Percentiles rank a stretch among this genome's conserved stretches.
Conservation (phyloP, 179 eudicot genomes). For the Beta lomatogona region DNA sequence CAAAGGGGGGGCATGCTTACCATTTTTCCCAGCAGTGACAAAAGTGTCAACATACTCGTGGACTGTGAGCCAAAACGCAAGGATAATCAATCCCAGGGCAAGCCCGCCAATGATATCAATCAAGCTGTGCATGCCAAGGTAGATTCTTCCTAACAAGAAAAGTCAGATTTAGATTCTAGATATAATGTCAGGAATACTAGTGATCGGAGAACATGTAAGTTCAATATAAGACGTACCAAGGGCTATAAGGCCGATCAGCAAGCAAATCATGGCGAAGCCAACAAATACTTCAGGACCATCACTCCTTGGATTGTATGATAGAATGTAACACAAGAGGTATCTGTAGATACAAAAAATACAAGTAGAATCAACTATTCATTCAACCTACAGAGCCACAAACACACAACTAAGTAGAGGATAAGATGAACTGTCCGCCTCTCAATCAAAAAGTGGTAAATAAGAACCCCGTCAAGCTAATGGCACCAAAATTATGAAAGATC, state of each 20-base stretch:
- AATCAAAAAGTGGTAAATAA: neutral
- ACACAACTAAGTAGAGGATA: neutral
- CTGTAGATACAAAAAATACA: conserved; percentile 42
- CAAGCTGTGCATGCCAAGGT: conserved; percentile 98
- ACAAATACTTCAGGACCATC: conserved; percentile 39
- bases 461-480: neutral
- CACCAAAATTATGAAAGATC: neutral
- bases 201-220: neutral
- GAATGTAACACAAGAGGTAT: conserved; percentile 60
- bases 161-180: conserved; percentile 27
- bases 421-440: neutral
- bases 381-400: neutral
- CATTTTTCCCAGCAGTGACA: conserved; percentile 77
- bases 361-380: conserved; percentile 20
- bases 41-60: conserved; percentile 69
- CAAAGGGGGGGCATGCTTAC: conserved; percentile 40
- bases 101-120: conserved; percentile 82
- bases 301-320: conserved; percentile 42
- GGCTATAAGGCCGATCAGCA: conserved; percentile 75
- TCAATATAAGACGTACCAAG: conserved; percentile 52
- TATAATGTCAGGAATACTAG: conserved; percentile 4
- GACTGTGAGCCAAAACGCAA: conserved; percentile 71
- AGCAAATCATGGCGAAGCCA: conserved; percentile 56
- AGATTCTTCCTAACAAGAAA: conserved; percentile 76
- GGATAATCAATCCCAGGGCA: conserved; percentile 60